Evolutionary conservation across 2,329 filamentous ascomycete species (phyloP).

Genomic region (Fusarium pseudoanthophilum): DNA sequence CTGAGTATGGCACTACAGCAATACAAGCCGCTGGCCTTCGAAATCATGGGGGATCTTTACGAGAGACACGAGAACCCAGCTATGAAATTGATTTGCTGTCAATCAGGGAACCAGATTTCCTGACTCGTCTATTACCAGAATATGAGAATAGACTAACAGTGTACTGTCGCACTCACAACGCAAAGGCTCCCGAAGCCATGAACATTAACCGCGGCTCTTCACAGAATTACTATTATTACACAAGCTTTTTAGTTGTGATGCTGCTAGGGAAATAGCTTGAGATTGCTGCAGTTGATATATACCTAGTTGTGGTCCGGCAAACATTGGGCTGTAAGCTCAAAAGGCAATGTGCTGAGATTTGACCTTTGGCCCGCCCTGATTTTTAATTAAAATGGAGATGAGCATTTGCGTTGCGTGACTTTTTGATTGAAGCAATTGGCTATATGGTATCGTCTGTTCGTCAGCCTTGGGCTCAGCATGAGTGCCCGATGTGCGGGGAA

Average conservation of each 20-base stretch:
- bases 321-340: not conserved
- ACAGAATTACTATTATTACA: no score
- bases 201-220: accelerated
- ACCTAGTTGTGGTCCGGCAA: no score
- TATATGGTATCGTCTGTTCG: not conserved
- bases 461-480: not conserved
- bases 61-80: conserved; percentile 63
- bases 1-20: conserved; percentile 78
- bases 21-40: conserved; percentile 71
- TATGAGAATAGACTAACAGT: not conserved
- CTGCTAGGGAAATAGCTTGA: no score
- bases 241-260: no score
- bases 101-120: accelerated
- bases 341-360: no score
- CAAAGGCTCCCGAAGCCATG: not conserved
- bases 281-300: no score
- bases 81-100: no score
- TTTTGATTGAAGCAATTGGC: not conserved
- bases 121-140: no score
- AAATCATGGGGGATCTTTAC: conserved; percentile 78
- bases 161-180: not conserved
- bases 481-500: not conserved
- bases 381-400: accelerated
- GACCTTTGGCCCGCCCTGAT: accelerated
- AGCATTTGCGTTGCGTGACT: accelerated